A percentile compares a stretch with the other conserved stretches of the same genome.
Conservation (phyloP, 1,284 basidiomycete genomes). For the Ceratobasidium sp. region DNA sequence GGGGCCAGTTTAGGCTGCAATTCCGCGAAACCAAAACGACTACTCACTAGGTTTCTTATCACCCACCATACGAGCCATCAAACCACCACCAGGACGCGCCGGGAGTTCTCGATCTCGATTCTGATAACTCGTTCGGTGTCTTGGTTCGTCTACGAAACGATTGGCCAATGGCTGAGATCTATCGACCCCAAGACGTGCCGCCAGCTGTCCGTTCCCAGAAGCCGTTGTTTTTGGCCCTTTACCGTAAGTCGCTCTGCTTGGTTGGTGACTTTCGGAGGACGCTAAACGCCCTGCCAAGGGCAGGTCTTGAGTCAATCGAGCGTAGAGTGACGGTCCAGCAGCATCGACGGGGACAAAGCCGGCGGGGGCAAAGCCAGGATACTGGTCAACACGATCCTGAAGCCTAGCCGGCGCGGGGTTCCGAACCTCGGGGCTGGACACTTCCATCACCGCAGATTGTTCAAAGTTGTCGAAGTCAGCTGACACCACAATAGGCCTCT, state of each 20-base stretch:
- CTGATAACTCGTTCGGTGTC: not conserved
- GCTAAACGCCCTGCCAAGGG: constrained; percentile 1
- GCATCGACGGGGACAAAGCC: not conserved
- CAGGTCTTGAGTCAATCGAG: not conserved
- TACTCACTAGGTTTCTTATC: constrained; percentile 18
- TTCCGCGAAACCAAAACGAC: not conserved
- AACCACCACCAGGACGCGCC: not conserved
- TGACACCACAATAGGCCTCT: not conserved
- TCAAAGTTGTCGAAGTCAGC: constrained; percentile 9
- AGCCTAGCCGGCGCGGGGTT: not conserved
- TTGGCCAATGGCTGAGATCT: not conserved
- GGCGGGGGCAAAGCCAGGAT: not conserved
- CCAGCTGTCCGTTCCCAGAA: not conserved
- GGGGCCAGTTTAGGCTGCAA: not conserved
- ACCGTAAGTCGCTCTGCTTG: not conserved
- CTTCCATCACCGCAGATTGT: constrained; percentile 10
- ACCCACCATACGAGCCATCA: constrained; percentile 25
- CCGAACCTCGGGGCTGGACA: not conserved
- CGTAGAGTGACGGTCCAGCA: not conserved
- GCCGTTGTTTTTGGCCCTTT: not conserved
- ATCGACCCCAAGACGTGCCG: not conserved
- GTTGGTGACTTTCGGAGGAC: not conserved
- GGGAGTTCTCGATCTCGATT: not conserved
- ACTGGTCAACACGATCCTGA: not conserved
- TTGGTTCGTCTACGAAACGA: not conserved